Evolutionary conservation across 176 grass and related monocot genomes (phyloP), one percentile per base, ranked within the genome.

Genomic region (Areca catechu): DNA sequence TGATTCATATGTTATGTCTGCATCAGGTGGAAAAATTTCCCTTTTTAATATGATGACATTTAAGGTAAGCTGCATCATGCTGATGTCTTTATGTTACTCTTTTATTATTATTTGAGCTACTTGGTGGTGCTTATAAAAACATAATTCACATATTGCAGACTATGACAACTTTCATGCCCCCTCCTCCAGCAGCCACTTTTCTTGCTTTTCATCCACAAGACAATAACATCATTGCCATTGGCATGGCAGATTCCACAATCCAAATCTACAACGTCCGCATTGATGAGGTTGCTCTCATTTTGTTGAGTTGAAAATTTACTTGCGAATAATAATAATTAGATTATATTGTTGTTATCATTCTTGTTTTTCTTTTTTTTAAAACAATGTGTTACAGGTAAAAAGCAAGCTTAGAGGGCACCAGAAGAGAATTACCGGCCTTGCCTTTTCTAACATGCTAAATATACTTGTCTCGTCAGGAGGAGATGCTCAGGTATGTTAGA

Each of bases 371-470:
- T 48, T 51, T n/a, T 24, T 64, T 64, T 3, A n/a, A 24, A 24
- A 9, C 50, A 51, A 16, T 17, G 16, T 25, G 2, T 58, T 21
- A 16, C 48, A 65, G 62, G 62, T 65, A 14, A 65, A 65, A 51
- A 50, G 4, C 15, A 65, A 17, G 24, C 62, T 65, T 2, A 51
- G 17, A 25, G 9, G 22, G 21, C 62, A 65, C 34, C 62, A 65
- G 48, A 65, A 65, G 48, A 65, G 22, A 48, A 65, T 65, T 17
- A 65, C 62, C 16, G 48, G 62, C 62, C 62, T 65, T 51, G 62
- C 62, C 5, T 65, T 65, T 65, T 65, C 62, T 51, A 16, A 14
- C 22, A 1, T 7, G 15, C 22, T 51, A 51, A 65, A 51, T 22
- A 51, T 65, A 24, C 62, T 65, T 51, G 19, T 65, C 48, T 65